Conservation (phyloP, 257 asterid genomes). For the Jacaranda mimosifolia region DNA sequence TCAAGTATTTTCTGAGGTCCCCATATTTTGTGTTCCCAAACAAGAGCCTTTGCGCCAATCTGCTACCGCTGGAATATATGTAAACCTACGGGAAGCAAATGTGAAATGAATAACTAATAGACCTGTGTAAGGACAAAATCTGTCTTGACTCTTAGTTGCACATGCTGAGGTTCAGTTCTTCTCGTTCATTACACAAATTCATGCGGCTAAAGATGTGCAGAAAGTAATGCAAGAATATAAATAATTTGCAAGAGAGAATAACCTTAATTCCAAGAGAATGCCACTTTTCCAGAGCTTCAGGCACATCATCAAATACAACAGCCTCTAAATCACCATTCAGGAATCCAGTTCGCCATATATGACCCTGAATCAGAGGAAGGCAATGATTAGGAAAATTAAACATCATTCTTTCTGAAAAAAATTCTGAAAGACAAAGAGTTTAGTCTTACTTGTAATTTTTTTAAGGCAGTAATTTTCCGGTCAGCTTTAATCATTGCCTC, state of each 20-base stretch:
- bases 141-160: not conserved
- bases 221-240: not conserved
- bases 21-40: conserved; percentile 85
- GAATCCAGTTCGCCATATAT: conserved; percentile 84
- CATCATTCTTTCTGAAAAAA: not conserved
- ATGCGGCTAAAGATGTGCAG: not conserved
- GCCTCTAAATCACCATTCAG: conserved; percentile 62
- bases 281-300: conserved; percentile 86
- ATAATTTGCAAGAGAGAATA: not conserved
- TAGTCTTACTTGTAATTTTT: conserved; percentile 79
- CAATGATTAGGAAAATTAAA: conserved; percentile 1
- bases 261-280: conserved; percentile 79
- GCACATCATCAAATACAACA: conserved; percentile 80
- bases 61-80: conserved; percentile 96
- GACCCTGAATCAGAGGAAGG: conserved; percentile 59
- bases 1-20: conserved; percentile 79
- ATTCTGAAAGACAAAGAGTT: conserved; percentile 3
- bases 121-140: not conserved
- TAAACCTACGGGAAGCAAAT: conserved; percentile 62
- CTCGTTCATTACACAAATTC: not conserved
- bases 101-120: not conserved
- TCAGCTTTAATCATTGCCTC: conserved; percentile 95
- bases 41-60: conserved; percentile 93
- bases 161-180: no score
- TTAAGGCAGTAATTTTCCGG: conserved; percentile 90